Evolutionary conservation across 2,329 filamentous ascomycete genomes (phyloP), one percentile per base, ranked within the genome.

Genomic region (Pochonia chlamydosporia): DNA sequence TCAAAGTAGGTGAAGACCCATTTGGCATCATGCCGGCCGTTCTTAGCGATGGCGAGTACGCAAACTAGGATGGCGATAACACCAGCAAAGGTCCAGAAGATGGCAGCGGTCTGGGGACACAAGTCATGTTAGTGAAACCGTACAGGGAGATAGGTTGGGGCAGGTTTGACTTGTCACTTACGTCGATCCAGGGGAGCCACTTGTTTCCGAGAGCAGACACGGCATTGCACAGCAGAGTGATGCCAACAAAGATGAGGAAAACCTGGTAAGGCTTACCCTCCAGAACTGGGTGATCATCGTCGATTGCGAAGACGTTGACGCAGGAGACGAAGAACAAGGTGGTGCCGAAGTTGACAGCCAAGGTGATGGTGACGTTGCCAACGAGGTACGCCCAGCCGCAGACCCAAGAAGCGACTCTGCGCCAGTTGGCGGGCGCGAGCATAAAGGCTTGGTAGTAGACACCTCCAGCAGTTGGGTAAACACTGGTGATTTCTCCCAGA

Each of bases 291-390:
- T 64, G 61, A 37, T 70, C 74, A 5, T 66, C 63, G 30, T 66
- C 62, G 3, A 64, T 63, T 47, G 76, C 67, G 49, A 80, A 81
- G 30, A 81, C 73, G 49, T 79, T 78, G 63, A 81, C 60, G 58
- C 75, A 78, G 13, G 69, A 73, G 47, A 78, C 71, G 49, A 79
- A 64, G 62, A 81, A 76, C 54, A 89, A 79, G 0, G 82, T 85
- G 3, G 87, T 89, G 6, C 85, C 87, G 57, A 89, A 90, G 70
- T 88, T 87, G 61, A 89, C 85, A n/a, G 85, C 79, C n/a, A 89
- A 72, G 0, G 86, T 89, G 56, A 91, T 91, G 54, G 84, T 89
- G 63, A 89, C 84, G 67, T 90, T 90, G 49, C 87, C 87, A 44
- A 89, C 81, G 16, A 88, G 78, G 61, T 87, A 90, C 20, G 84